phyloP scores from a whole-genome alignment of 75 land plant species.

The Isoetes taiwanensis region DNA sequence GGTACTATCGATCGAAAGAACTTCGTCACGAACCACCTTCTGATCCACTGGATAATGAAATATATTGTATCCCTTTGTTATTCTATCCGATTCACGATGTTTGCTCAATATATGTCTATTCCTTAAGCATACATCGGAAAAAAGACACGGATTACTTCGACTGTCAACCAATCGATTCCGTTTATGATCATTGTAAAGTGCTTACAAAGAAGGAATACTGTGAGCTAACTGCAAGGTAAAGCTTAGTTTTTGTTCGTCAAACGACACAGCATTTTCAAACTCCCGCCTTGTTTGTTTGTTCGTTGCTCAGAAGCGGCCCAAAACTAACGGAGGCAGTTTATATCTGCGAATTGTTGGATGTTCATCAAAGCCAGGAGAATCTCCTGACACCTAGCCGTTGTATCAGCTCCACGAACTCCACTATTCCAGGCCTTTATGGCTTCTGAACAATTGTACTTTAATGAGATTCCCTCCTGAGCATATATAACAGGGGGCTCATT shows the following conservation, averaged over 20 bases:
- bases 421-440: too few relatives aligned
- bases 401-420: too few relatives aligned
- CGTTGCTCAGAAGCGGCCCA: neutral
- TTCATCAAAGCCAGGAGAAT: too few relatives aligned
- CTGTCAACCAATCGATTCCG: neutral
- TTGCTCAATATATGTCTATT: neutral
- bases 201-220: too few relatives aligned
- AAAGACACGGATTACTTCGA: slow-evolving; percentile 6
- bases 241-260: too few relatives aligned
- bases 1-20: neutral
- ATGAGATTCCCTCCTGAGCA: too few relatives aligned
- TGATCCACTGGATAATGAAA: slow-evolving; percentile 1
- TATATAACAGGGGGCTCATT: too few relatives aligned
- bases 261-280: neutral
- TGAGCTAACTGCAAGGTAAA: too few relatives aligned
- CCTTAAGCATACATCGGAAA: neutral
- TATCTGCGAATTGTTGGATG: neutral
- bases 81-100: neutral
- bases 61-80: slow-evolving; percentile 3
- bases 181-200: neutral
- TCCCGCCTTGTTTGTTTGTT: neutral
- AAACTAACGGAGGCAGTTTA: neutral
- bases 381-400: too few relatives aligned
- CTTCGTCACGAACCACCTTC: neutral
- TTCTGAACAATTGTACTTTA: too few relatives aligned